Evolutionary conservation across 139 green algal genomes (phyloP).

Genomic region (Chlamydomonas sphaeroides): DNA sequence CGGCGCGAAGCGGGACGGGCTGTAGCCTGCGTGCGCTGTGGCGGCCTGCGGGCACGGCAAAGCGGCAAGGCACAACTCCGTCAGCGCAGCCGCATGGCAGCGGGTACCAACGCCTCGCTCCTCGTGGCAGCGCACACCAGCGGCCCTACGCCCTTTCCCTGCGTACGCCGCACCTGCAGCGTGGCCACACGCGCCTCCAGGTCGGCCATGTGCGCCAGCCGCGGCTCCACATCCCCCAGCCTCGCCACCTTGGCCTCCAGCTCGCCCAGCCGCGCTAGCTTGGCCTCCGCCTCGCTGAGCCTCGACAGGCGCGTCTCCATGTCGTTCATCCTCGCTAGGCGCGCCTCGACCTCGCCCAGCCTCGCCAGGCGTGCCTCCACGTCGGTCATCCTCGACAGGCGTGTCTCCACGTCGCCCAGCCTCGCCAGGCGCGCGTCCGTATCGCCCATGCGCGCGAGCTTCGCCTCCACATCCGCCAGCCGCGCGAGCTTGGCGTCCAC

Average conservation of each 20-base stretch:
- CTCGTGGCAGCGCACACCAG: not conserved
- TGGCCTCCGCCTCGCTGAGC: not conserved
- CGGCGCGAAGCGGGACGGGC: no score
- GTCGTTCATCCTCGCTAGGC: not conserved
- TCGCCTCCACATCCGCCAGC: constrained; percentile 19
- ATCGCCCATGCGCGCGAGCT: not conserved
- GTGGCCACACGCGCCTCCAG: constrained; percentile 8
- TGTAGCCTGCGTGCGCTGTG: no score
- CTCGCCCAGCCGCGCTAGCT: not conserved
- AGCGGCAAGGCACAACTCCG: no score
- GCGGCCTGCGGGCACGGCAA: no score
- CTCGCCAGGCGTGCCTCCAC: constrained; percentile 8
- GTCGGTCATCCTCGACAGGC: not conserved
- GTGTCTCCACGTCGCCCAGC: constrained; percentile 2
- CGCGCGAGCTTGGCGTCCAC: constrained; percentile 1
- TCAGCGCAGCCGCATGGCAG: no score
- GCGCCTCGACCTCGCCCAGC: not conserved
- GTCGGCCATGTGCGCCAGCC: not conserved
- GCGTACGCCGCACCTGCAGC: constrained; percentile 15
- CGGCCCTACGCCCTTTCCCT: no score
- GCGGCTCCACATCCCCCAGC: constrained; percentile 22
- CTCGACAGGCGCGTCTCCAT: constrained; percentile 2
- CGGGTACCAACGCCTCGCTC: not conserved
- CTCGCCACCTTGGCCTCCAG: constrained; percentile 1
- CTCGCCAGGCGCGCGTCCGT: not conserved